Evolutionary conservation across 352 stramenopile genomes (phyloP).

Genomic region (Phytophthora hybrid): DNA sequence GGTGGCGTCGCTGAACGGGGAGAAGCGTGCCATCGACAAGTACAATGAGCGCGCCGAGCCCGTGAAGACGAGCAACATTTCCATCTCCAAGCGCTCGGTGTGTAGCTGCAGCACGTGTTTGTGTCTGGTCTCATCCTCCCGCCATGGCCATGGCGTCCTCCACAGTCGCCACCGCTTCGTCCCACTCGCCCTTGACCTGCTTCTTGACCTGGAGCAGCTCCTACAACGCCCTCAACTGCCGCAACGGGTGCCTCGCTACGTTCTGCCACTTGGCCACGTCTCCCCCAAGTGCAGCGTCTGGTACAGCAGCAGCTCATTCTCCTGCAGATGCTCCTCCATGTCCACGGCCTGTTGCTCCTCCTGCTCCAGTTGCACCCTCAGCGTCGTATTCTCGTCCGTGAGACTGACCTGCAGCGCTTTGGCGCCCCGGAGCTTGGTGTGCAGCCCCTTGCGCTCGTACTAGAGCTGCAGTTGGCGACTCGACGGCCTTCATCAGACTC

Average conservation of each 20-base stretch:
- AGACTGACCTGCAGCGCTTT: constrained; percentile 68
- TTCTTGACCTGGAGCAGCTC: constrained; percentile 72
- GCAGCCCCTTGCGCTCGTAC: constrained; percentile 73
- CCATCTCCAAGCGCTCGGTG: constrained; percentile 24
- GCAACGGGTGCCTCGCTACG: no score
- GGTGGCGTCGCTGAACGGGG: constrained; percentile 45
- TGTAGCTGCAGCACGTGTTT: constrained; percentile 65
- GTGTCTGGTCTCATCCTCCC: constrained; percentile 52
- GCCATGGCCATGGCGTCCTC: constrained; percentile 56
- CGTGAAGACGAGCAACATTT: constrained; percentile 35
- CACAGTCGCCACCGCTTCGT: constrained; percentile 43
- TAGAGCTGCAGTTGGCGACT: constrained; percentile 69
- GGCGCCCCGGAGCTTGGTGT: constrained; percentile 66
- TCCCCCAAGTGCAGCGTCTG: constrained; percentile 60
- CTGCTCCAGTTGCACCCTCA: constrained; percentile 60
- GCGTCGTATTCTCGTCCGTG: constrained; percentile 73
- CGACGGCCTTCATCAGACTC: no score
- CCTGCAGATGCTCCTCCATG: constrained; percentile 54
- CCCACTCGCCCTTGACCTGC: constrained; percentile 51
- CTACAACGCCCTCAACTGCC: no score
- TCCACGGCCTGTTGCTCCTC: constrained; percentile 59
- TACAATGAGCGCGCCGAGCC: constrained; percentile 33
- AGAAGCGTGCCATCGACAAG: constrained; percentile 41
- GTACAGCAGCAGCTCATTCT: constrained; percentile 73
- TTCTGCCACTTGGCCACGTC: no score